Percentiles rank a stretch among this genome's conserved stretches.
phyloP scores from a whole-genome alignment of 2,329 filamentous ascomycete genomes.

The Phaeosphaeria sp. region DNA sequence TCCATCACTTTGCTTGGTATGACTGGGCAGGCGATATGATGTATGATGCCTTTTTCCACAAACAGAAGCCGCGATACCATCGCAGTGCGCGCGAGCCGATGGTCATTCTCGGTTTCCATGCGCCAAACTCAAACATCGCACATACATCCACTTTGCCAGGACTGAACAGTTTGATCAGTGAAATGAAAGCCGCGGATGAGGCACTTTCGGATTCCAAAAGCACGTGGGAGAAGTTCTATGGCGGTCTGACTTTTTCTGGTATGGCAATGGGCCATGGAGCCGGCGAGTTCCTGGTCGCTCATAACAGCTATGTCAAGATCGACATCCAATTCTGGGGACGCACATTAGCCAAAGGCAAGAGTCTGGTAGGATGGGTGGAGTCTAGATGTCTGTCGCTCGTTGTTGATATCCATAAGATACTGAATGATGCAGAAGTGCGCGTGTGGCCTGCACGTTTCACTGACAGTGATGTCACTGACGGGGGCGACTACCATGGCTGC shows the following conservation, averaged over 20 bases:
- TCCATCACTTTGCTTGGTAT: conserved; percentile 67
- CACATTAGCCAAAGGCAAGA: conserved; percentile 61
- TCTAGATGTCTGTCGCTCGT: conserved; percentile 65
- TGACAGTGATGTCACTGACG: conserved; percentile 28
- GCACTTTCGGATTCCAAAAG: conserved; percentile 45
- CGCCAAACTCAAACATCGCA: conserved; percentile 67
- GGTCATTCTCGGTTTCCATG: conserved; percentile 68
- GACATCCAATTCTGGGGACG: conserved; percentile 71
- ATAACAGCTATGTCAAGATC: conserved; percentile 65
- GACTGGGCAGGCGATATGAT: conserved; percentile 64
- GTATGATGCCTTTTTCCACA: conserved; percentile 66
- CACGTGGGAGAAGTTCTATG: conserved; percentile 41
- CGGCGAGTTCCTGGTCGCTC: conserved; percentile 59
- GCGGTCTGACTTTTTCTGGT: not conserved
- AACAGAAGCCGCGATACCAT: conserved; percentile 54
- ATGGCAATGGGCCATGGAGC: conserved; percentile 5
- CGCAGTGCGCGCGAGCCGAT: conserved; percentile 66
- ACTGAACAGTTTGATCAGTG: conserved; percentile 58
- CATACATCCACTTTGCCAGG: conserved; percentile 62
- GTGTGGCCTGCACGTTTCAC: conserved; percentile 70
- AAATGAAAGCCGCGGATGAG: conserved; percentile 58
- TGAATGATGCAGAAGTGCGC: conserved; percentile 60
- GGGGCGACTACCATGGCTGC: conserved; percentile 63
- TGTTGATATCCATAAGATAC: conserved; percentile 63
- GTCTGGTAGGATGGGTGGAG: conserved; percentile 69